Conservation (phyloP, 495 filamentous ascomycete species). For the Margaritispora aquatica region DNA sequence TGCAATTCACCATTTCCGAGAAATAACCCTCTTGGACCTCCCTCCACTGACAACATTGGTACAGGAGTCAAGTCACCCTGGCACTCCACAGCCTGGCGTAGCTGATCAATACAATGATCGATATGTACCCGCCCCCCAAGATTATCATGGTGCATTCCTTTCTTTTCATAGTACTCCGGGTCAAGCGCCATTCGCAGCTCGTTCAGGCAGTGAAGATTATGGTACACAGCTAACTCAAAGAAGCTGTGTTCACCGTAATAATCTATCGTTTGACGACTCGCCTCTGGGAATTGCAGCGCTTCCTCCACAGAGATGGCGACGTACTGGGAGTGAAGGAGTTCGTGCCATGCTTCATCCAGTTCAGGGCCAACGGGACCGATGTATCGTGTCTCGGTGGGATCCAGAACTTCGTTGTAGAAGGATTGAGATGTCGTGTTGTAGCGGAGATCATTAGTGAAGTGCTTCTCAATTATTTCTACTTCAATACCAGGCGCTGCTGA, state of each 20-base stretch:
- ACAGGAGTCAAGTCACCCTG: slow-evolving; percentile 6
- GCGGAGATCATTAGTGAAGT: neutral
- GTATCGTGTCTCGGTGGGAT: neutral
- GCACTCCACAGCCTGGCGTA: slow-evolving; percentile 20
- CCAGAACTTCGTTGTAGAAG: neutral
- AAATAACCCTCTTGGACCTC: neutral
- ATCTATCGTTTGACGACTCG: neutral
- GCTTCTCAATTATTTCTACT: neutral
- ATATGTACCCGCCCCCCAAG: neutral
- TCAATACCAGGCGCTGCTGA: neutral
- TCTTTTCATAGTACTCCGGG: neutral
- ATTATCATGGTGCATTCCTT: neutral
- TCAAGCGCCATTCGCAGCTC: neutral
- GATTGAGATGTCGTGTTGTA: neutral
- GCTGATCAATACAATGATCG: slow-evolving; percentile 20
- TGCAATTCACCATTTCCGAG: neutral
- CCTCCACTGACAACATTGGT: neutral
- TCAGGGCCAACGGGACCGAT: neutral
- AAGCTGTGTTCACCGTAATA: neutral
- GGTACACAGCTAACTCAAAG: neutral
- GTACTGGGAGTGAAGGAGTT: neutral
- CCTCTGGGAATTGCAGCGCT: neutral
- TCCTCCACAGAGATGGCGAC: neutral
- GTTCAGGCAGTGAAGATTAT: neutral
- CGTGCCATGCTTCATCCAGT: neutral